phyloP scores from a whole-genome alignment of 2,329 filamentous ascomycete genomes.

The Penicillium sp. region DNA sequence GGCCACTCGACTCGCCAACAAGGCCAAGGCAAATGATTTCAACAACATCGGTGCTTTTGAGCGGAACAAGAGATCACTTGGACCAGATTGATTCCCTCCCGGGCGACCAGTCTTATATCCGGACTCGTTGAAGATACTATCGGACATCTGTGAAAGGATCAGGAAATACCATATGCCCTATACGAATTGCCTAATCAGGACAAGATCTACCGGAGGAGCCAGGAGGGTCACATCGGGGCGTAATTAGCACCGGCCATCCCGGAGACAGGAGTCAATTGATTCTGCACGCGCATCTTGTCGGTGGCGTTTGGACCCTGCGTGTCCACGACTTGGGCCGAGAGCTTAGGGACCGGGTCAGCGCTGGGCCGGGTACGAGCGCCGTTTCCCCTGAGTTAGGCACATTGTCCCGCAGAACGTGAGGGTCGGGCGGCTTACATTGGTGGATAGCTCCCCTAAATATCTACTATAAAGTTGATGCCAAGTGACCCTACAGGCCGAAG shows the following conservation, averaged over 20 bases:
- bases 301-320: not conserved
- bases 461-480: not conserved
- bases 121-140: not conserved
- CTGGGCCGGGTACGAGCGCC: too few species aligned
- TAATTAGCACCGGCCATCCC: not conserved
- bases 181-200: conserved; percentile 10
- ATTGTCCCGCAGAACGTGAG: not conserved
- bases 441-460: not conserved
- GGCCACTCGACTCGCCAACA: conserved; percentile 13
- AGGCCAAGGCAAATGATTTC: conserved; percentile 6
- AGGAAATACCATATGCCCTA: not conserved
- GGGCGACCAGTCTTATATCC: not conserved
- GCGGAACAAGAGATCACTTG: not conserved
- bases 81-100: not conserved
- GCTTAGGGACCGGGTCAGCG: not conserved
- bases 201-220: conserved; percentile 8
- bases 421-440: not conserved
- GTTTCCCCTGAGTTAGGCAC: too few species aligned
- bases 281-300: not conserved
- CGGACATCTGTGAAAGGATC: not conserved
- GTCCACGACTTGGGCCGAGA: not conserved
- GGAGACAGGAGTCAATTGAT: not conserved
- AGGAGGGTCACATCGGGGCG: conserved; percentile 14
- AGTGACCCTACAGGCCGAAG: not conserved
- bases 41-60: conserved; percentile 2